phyloP scores from a whole-genome alignment of 2,329 filamentous ascomycete genomes.

The Colletotrichum sp. region DNA sequence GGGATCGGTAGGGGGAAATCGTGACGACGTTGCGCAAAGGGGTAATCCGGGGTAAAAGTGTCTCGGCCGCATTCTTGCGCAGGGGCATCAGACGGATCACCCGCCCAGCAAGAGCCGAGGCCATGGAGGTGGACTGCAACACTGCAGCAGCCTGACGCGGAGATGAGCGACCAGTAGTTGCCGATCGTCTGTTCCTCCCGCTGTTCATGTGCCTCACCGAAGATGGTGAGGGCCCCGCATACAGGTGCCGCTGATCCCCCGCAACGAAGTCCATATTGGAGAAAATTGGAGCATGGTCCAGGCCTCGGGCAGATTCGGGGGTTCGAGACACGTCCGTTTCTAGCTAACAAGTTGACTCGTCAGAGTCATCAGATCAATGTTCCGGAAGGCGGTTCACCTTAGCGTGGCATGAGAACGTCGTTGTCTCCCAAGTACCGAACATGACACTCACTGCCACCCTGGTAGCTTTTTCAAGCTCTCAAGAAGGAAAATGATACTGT shows the following conservation, averaged over 20 bases:
- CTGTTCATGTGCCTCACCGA: background rate
- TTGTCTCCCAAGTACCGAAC: background rate
- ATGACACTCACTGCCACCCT: background rate
- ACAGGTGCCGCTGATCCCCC: background rate
- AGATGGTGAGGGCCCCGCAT: background rate
- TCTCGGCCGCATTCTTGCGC: background rate
- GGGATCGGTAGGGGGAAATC: background rate
- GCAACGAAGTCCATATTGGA: background rate
- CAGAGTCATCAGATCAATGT: background rate
- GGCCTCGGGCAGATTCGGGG: background rate
- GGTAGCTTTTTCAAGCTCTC: background rate
- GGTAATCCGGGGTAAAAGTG: conserved; percentile 1
- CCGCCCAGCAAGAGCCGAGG: background rate
- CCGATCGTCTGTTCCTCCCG: background rate
- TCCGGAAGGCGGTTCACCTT: background rate
- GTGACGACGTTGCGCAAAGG: background rate
- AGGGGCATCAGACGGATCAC: background rate
- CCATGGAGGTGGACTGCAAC: background rate
- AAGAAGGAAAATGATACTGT: background rate
- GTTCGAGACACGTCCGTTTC: background rate
- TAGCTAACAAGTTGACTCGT: background rate
- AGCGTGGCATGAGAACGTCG: background rate
- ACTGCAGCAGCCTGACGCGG: background rate
- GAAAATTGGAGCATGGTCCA: background rate
- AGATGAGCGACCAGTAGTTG: background rate